Base-by-base conservation (phyloP, 805 yeast genomes). In the Ogataea haglerorum region DNA sequence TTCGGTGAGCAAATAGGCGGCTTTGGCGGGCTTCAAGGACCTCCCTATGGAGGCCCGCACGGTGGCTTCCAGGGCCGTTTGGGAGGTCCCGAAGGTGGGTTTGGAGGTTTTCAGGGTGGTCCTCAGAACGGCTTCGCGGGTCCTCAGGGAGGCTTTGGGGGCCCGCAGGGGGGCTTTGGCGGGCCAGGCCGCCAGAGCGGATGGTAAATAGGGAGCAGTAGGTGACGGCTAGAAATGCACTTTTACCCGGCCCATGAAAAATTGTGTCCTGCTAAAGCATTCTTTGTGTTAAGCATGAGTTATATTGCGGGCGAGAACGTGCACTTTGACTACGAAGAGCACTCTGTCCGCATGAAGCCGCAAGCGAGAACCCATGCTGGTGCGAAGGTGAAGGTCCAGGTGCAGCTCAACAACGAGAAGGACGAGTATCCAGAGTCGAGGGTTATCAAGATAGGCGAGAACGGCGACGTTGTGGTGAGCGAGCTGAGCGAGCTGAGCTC, bases 401-500 rank as follows among this genome's bases (percentile, higher is more conserved):
- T 76, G 2, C 70, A 77, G 34, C 51, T 79, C 18, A 73, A 72
- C 53, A 69, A 79, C 51, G 77, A 81, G 10, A 68, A 72, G 28
- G 72, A 75, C 25, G 87, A 81, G 12, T 84, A 84, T 54, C 93
- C 93, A 2, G 71, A 75, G 10, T 81, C 89, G 7, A 61, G 93
- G 42, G 79, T 84, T 4, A 78, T 84, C 33, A 82, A 77, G 49
- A 80, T 81, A 50, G 84, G 76, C 4, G 48, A 59, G 5, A 82
- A 85, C 57, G 95, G 95, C 6, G 86, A 83, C 50, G 84, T 85
- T 5, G 75, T 85, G 35, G 88, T 86, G 17, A 83, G 84, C 51
- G 71, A 76, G 37, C 55, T 78, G 36, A 53, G 52, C 17, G 51
- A 48, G 29, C 27, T 29, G 28, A 29, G 34, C 26, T 34, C 30